Conservation (phyloP, 805 yeast species). For the Ogataea neopini region DNA sequence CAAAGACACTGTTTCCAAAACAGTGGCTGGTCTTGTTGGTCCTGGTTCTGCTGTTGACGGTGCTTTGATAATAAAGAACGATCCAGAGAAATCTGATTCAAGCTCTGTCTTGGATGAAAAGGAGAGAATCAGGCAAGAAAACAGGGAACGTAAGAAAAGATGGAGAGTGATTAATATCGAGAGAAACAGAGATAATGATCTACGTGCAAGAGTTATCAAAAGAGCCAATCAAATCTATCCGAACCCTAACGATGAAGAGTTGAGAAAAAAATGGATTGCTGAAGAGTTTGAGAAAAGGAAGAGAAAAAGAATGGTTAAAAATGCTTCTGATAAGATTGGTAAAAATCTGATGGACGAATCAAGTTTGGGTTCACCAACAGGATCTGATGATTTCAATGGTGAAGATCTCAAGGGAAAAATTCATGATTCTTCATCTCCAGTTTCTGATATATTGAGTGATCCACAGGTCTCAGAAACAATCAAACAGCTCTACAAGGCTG, state of each 20-base stretch:
- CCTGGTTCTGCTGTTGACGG: too few relatives aligned
- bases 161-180: constrained; percentile 83
- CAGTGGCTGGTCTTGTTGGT: constrained; percentile 8
- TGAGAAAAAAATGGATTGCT: constrained; percentile 67
- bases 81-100: constrained; percentile 7
- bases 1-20: constrained; percentile 14
- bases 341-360: background rate
- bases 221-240: constrained; percentile 73
- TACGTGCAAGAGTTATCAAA: constrained; percentile 73
- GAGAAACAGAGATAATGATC: constrained; percentile 84
- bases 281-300: constrained; percentile 68
- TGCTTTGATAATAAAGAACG: too few relatives aligned
- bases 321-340: constrained; percentile 13
- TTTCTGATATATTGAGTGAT: constrained; percentile 18
- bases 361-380: background rate
- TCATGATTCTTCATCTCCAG: background rate
- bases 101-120: constrained; percentile 39
- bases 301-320: constrained; percentile 53
- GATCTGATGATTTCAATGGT: background rate
- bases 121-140: constrained; percentile 63
- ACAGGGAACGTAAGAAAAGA: constrained; percentile 74
- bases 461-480: constrained; percentile 11
- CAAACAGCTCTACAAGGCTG: constrained; percentile 26
- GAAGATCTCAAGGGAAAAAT: constrained; percentile 9
- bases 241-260: constrained; percentile 50